Base-by-base conservation (phyloP, 1,139 yeast species). In the Nakaseomyces glabratus region DNA sequence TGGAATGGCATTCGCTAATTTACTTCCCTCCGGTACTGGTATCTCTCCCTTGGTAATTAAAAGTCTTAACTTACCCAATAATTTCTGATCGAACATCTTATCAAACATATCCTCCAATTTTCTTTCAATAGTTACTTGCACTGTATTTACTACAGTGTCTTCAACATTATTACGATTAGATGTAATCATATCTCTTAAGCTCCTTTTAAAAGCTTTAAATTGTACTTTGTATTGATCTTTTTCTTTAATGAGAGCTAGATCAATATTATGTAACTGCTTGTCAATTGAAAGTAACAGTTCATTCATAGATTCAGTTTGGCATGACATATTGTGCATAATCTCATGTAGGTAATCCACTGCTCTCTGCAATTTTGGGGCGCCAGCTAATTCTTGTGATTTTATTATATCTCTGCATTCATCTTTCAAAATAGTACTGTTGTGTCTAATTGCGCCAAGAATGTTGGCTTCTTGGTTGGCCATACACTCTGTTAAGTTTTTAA, bases 281-380 rank as follows among this genome's bases (percentile, higher is more conserved):
- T 19, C 7, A 7, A 10, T 19, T 19, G 21, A 19, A 10, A 7
- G 21, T 7, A 10, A 7, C 7, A 19, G 7, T 19, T 19, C 21
- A 7, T 7, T 19, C 5, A 18, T 26, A 18, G 21, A 8, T 10
- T 26, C 30, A 5, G 11, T 8, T 18, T 26, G 21, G 4, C 20
- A 14, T 2, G 20, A 9, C 16, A 26, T 17, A n/a, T 26, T 26
- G 15, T 17, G 18, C 2, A 18, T 15, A 12, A 26, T 26, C 4
- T 17, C 30, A 12, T 26, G 30, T 14, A 26, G 21, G 18, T 26
- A 26, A 20, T 26, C 30, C n/a, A 26, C 13, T 4, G 30, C 17
- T n/a, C 28, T 14, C 4, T 19, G 21, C 10, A 19, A 19, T n/a
- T n/a, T n/a, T n/a, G n/a, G n/a, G n/a, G n/a, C n/a, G n/a, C n/a